phyloP scores from a whole-genome alignment of 805 yeast genomes.

The Candida vaughaniae region DNA sequence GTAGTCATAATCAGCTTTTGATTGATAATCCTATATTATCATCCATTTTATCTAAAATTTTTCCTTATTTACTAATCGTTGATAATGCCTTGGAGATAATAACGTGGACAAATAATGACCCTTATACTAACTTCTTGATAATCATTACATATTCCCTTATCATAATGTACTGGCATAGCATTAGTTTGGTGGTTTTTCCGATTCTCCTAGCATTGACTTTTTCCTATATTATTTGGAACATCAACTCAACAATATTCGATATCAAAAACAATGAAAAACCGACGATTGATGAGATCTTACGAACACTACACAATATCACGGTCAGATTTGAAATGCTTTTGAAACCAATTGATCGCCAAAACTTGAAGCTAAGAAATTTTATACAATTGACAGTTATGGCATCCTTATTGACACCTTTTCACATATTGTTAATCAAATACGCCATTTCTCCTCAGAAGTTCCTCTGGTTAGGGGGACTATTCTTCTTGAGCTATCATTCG shows the following conservation, averaged over 20 bases:
- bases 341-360: constrained; percentile 36
- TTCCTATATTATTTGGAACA: constrained; percentile 45
- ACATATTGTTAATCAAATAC: constrained; percentile 33
- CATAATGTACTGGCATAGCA: constrained; percentile 43
- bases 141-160: constrained; percentile 38
- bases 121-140: constrained; percentile 44
- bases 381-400: constrained; percentile 30
- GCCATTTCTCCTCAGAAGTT: constrained; percentile 32
- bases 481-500: constrained; percentile 44
- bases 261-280: constrained; percentile 45
- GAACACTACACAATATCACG: constrained; percentile 46
- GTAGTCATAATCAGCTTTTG: constrained; percentile 32
- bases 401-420: constrained; percentile 42
- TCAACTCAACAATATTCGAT: constrained; percentile 42
- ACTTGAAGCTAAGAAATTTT: constrained; percentile 25
- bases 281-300: constrained; percentile 52
- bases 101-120: constrained; percentile 57
- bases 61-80: constrained; percentile 46
- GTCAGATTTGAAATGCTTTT: constrained; percentile 41
- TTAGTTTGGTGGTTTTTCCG: constrained; percentile 40
- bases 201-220: constrained; percentile 32
- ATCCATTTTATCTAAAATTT: constrained; percentile 45
- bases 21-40: constrained; percentile 47
- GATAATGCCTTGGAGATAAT: constrained; percentile 45
- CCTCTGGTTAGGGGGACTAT: constrained; percentile 36